These are phyloP conservation scores for Diaporthe sp. DNA, from an alignment of 2,329 filamentous ascomycete species.

Conservation along the genomic window DNA sequence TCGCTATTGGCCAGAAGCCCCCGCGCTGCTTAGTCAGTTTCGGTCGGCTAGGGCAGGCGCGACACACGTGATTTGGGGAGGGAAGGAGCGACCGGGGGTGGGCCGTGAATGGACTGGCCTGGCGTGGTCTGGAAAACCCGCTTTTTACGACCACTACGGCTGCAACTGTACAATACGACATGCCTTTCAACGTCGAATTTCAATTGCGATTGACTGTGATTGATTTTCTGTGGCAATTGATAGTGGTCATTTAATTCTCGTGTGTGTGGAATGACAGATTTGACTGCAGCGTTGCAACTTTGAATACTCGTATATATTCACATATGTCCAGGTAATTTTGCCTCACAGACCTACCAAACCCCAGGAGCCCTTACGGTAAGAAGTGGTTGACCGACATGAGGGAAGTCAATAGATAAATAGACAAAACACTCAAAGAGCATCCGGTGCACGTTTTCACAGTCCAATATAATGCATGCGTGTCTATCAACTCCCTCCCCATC, in stretches of 20 bases:
- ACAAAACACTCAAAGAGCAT: not conserved
- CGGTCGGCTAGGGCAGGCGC: slow-evolving; percentile 2
- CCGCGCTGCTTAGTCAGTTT: not conserved
- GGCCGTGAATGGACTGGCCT: not conserved
- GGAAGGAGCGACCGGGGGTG: not conserved
- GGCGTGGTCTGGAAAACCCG: not conserved
- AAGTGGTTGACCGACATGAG: not conserved
- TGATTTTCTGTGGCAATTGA: not conserved
- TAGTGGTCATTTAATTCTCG: no score
- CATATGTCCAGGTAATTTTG: not conserved
- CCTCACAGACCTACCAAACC: not conserved
- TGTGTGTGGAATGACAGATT: not conserved
- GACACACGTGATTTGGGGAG: slow-evolving; percentile 20
- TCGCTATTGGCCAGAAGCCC: not conserved
- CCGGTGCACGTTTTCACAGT: not conserved
- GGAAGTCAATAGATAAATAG: no score
- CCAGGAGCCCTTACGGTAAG: not conserved
- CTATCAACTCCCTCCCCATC: slow-evolving; percentile 5
- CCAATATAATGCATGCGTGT: not conserved
- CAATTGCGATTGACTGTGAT: not conserved
- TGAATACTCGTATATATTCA: not conserved
- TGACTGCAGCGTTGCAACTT: not conserved
- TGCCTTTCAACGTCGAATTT: not conserved
- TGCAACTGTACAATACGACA: not conserved
- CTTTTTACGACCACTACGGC: not conserved